Base-by-base conservation (phyloP, 768 basidiomycete genomes). In the Suillus paluster region DNA sequence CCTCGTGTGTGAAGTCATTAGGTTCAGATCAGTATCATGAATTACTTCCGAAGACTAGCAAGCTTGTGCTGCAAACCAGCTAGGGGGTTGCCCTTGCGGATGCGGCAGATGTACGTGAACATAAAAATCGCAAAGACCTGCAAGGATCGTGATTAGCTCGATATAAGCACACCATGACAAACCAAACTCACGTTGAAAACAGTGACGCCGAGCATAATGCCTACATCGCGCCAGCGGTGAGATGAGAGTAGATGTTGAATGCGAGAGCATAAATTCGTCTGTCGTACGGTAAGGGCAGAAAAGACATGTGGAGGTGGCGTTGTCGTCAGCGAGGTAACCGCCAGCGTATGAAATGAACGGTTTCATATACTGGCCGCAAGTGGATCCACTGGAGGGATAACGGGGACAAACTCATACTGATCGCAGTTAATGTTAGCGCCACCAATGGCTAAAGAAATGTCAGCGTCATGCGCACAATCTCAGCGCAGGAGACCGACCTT, bases 181-280 rank as follows among this genome's bases (percentile, higher is more conserved):
- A 11, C 21, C 11, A 15, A 6, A 74, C 81, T 57, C 64, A 82
- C 82, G 48, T 83, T 83, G 59, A 82, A 82, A 27, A 60, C 66
- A 44, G 79, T 72, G 54, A 79, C 81, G 4, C 70, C 80, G 62
- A 75, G 76, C 66, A 86, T 68, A 44, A 85, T 63, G 11, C 81
- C 82, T 33, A 83, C 73, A 68, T 84, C 66, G 21, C 83, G 72
- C 82, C 83, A 86, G 34, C 72, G 74, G 53, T 81, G 73, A 62
- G 75, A 62, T 88, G n/a, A n/a, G n/a, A 92, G 49, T 71, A 79
- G 42, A 91, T 88, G 66, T 86, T 88, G 75, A 92, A 89, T 62
- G 0, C 38, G 2, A 21, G n/a, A 34, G 41, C 2, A 72, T 36
- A 67, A 84, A 91, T 39, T 80, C 71, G 70, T 92, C 87, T 0